A percentile compares a stretch with the other conserved stretches of the same genome.
Evolutionary conservation across 129 eudicot species (phyloP).

Genomic region (Flaveria brownii): DNA sequence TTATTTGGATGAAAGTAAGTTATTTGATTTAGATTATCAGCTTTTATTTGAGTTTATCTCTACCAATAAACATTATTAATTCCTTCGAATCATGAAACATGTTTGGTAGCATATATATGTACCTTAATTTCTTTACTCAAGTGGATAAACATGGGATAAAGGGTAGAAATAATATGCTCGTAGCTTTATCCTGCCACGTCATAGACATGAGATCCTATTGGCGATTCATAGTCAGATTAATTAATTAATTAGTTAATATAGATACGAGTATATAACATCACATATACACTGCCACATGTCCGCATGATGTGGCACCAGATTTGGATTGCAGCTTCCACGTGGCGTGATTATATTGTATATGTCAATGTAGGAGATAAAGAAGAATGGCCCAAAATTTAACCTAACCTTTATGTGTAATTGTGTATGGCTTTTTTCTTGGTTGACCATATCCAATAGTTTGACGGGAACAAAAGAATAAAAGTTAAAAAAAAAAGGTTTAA

Average conservation of each 20-base stretch:
- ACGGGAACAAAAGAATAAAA: background rate
- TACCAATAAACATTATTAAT: background rate
- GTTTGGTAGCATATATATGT: slow-evolving; percentile 1
- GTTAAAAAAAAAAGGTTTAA: background rate
- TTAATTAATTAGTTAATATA: too few species aligned
- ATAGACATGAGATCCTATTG: slow-evolving; percentile 6
- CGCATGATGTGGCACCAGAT: slow-evolving; percentile 12
- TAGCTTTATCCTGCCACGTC: slow-evolving; percentile 35
- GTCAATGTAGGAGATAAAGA: background rate
- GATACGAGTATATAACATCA: too few species aligned
- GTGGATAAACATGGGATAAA: slow-evolving; percentile 29
- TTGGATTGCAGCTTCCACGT: slow-evolving; percentile 26
- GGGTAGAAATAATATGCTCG: background rate
- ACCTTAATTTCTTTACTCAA: slow-evolving; percentile 10
- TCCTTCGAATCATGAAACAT: background rate
- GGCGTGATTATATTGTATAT: slow-evolving; percentile 40
- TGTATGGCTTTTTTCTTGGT: slow-evolving; percentile 37
- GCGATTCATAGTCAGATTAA: background rate
- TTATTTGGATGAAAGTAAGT: too few species aligned
- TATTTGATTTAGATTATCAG: background rate
- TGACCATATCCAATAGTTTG: slow-evolving; percentile 17
- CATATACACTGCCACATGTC: slow-evolving; percentile 12
- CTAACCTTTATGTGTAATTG: slow-evolving; percentile 34
- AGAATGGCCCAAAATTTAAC: background rate
- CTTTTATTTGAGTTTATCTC: background rate